Conservation (phyloP, 805 yeast genomes). For the Nakazawaea populi region DNA sequence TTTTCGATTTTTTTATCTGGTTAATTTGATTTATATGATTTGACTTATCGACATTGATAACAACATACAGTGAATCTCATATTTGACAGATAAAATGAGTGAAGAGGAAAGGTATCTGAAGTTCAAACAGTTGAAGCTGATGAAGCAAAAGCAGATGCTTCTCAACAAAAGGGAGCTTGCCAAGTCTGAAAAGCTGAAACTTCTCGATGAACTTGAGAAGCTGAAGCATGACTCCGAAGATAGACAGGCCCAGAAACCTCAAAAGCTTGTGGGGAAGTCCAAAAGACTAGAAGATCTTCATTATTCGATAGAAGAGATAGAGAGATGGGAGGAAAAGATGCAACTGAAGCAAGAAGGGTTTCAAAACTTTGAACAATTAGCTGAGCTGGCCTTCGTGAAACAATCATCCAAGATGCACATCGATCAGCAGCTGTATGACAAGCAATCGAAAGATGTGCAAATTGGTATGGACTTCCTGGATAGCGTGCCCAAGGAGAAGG, state of each 20-base stretch:
- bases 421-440: conserved; percentile 35
- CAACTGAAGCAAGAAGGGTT: conserved; percentile 30
- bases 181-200: conserved; percentile 25
- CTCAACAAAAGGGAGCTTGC: conserved; percentile 28
- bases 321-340: conserved; percentile 49
- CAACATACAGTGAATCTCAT: background rate
- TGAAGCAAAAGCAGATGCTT: conserved; percentile 5
- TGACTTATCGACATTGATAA: background rate
- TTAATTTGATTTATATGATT: no score
- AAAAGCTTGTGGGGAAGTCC: conserved; percentile 31
- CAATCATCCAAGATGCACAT: conserved; percentile 34
- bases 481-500: conserved; percentile 30
- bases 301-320: conserved; percentile 59
- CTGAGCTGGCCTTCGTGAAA: conserved; percentile 55
- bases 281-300: conserved; percentile 43
- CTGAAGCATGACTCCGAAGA: conserved; percentile 16
- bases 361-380: conserved; percentile 47
- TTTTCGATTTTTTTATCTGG: background rate
- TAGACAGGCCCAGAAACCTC: conserved; percentile 29
- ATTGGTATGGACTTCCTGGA: conserved; percentile 19
- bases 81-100: conserved; percentile 4
- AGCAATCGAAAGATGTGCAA: conserved; percentile 20
- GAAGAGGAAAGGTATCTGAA: conserved; percentile 11
- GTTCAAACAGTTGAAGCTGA: conserved; percentile 12
- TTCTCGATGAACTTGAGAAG: conserved; percentile 21